A percentile compares a stretch with the other conserved stretches of the same genome.
Conservation (phyloP, 192 early-diverging fungal genomes). For the Pilobolus umbonatus region DNA sequence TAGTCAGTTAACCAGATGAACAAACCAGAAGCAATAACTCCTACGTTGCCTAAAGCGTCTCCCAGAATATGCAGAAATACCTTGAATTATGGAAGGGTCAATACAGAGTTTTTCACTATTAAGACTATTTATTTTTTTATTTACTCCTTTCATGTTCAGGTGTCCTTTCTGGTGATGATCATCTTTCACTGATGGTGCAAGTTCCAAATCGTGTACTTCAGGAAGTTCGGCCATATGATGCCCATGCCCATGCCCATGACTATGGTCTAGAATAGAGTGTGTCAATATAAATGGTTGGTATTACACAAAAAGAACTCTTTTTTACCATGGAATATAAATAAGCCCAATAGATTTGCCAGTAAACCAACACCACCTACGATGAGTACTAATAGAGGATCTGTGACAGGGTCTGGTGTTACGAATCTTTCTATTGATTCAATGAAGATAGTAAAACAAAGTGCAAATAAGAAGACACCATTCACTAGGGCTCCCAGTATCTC, state of each 20-base stretch:
- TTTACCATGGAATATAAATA: slow-evolving; percentile 76
- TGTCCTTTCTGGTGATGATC: slow-evolving; percentile 30
- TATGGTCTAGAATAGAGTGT: slow-evolving; percentile 41
- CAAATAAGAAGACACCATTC: slow-evolving; percentile 87
- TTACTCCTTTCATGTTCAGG: slow-evolving; percentile 50
- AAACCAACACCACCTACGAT: slow-evolving; percentile 78
- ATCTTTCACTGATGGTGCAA: slow-evolving; percentile 8
- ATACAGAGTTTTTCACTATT: no score
- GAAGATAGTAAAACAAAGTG: slow-evolving; percentile 86
- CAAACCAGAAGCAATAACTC: slow-evolving; percentile 76
- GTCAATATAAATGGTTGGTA: background rate
- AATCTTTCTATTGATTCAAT: slow-evolving; percentile 85
- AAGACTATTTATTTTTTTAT: background rate
- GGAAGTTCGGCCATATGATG: slow-evolving; percentile 32
- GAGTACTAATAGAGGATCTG: slow-evolving; percentile 68
- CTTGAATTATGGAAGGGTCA: no score
- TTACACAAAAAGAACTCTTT: background rate
- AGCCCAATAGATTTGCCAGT: slow-evolving; percentile 70
- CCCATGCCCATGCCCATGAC: slow-evolving; percentile 55
- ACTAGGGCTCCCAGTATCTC: slow-evolving; percentile 91
- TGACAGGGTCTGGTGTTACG: slow-evolving; percentile 61
- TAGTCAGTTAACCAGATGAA: slow-evolving; percentile 69
- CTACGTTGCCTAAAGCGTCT: slow-evolving; percentile 83
- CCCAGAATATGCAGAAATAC: slow-evolving; percentile 89
- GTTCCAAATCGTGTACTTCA: slow-evolving; percentile 18